A percentile compares a stretch with the other conserved stretches of the same genome.
These are phyloP conservation scores for Geranium rotundifolium DNA, from an alignment of 345 rosid genomes.

Conservation along the genomic window DNA sequence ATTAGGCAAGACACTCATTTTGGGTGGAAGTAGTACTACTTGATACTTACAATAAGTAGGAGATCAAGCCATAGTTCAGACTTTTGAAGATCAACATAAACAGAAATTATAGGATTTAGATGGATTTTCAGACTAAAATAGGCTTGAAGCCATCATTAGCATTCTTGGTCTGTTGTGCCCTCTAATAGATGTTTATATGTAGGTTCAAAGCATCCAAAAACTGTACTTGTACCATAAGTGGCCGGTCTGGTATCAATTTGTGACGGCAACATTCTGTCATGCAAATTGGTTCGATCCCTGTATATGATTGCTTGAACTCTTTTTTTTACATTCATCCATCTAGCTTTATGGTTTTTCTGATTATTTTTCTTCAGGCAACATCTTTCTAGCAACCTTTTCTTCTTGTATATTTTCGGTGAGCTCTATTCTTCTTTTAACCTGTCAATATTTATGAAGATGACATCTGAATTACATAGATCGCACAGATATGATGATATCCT, in stretches of 20 bases:
- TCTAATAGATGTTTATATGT: neutral
- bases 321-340: neutral
- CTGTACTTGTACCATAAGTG: conserved; percentile 65
- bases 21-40: too few species aligned
- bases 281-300: conserved; percentile 67
- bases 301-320: too few species aligned
- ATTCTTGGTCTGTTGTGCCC: neutral
- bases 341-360: conserved; percentile 2
- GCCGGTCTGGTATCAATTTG: conserved; percentile 87
- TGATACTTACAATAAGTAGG: too few species aligned
- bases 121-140: too few species aligned
- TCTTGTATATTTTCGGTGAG: conserved; percentile 92
- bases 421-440: conserved; percentile 13
- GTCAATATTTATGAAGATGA: neutral
- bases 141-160: too few species aligned
- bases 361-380: conserved; percentile 47
- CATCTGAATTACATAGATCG: neutral
- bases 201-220: conserved; percentile 53
- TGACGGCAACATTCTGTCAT: conserved; percentile 87
- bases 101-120: too few species aligned
- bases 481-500: too few species aligned
- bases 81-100: too few species aligned
- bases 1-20: too few species aligned
- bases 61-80: too few species aligned
- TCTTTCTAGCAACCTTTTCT: conserved; percentile 94